A percentile compares a stretch with the other conserved stretches of the same genome.
Conservation (phyloP, 108 stramenopile genomes). For the Chaetoceros tenuissimus region DNA sequence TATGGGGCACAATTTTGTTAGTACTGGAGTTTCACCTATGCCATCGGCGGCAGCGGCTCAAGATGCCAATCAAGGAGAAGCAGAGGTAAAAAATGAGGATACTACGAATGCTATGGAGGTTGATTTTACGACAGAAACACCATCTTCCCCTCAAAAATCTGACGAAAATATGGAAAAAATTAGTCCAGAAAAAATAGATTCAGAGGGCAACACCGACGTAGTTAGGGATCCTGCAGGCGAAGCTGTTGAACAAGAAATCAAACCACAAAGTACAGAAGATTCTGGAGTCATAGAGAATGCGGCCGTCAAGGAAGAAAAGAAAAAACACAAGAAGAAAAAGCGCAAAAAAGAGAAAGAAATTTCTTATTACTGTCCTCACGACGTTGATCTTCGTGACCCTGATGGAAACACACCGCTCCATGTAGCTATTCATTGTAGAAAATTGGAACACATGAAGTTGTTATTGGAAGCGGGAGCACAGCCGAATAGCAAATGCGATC, state of each 20-base stretch:
- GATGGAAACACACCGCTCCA: slow-evolving; percentile 89
- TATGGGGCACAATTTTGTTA: slow-evolving; percentile 8
- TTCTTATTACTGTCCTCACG: slow-evolving; percentile 62
- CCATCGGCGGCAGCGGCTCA: not conserved
- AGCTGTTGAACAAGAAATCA: not conserved
- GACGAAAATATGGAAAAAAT: not conserved
- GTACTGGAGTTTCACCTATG: slow-evolving; percentile 15
- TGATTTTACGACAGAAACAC: not conserved
- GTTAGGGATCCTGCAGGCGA: not conserved
- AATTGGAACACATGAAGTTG: slow-evolving; percentile 71
- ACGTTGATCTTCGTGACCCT: slow-evolving; percentile 76
- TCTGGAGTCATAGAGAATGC: too few relatives aligned
- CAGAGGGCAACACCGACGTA: not conserved
- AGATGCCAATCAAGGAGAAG: too few relatives aligned
- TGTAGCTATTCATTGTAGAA: slow-evolving; percentile 72
- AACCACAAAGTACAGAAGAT: not conserved
- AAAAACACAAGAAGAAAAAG: slow-evolving; percentile 9
- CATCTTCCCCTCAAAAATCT: not conserved
- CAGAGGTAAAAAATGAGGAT: too few relatives aligned
- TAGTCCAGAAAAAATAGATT: not conserved
- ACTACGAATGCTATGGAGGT: too few relatives aligned
- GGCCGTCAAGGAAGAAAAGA: not conserved
- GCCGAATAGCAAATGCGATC: slow-evolving; percentile 66
- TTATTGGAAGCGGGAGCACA: slow-evolving; percentile 69
- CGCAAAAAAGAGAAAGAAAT: slow-evolving; percentile 20